Percentiles rank a stretch among this genome's conserved stretches.
Conservation (phyloP, 2,329 filamentous ascomycete species). For the Ceratocystis cubensis region DNA sequence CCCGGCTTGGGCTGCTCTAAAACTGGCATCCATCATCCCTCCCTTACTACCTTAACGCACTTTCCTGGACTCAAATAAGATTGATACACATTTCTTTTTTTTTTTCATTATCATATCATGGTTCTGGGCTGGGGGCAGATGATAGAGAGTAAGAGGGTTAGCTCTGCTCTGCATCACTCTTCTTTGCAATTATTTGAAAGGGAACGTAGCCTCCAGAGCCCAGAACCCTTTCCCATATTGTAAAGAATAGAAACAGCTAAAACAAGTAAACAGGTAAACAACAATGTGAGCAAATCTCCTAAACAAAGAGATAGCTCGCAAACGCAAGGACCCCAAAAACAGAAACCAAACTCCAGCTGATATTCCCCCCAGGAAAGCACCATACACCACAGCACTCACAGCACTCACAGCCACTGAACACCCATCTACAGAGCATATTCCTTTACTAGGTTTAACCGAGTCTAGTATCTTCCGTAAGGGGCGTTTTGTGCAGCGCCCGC, state of each 20-base stretch:
- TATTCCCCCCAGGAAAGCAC: background rate
- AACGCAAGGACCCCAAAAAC: background rate
- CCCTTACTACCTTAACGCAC: background rate
- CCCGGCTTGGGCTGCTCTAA: background rate
- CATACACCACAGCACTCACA: background rate
- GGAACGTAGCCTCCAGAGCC: background rate
- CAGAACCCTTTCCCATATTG: background rate
- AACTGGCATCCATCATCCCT: background rate
- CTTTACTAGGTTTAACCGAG: background rate
- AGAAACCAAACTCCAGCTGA: slow-evolving; percentile 16
- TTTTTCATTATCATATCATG: background rate
- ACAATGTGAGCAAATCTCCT: slow-evolving; percentile 3
- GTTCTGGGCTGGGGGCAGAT: background rate
- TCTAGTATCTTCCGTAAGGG: background rate
- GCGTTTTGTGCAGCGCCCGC: slow-evolving; percentile 2
- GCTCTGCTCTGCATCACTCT: background rate
- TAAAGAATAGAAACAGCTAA: slow-evolving; percentile 15
- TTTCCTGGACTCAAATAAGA: background rate
- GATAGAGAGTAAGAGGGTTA: background rate
- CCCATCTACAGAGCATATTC: background rate
- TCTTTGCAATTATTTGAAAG: slow-evolving; percentile 4
- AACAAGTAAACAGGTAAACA: slow-evolving; percentile 13
- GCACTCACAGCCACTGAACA: background rate
- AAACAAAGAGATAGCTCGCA: slow-evolving; percentile 22
- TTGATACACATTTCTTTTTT: background rate